Conservation (phyloP, 2,329 filamentous ascomycete species). For the Thelonectria discophora region DNA sequence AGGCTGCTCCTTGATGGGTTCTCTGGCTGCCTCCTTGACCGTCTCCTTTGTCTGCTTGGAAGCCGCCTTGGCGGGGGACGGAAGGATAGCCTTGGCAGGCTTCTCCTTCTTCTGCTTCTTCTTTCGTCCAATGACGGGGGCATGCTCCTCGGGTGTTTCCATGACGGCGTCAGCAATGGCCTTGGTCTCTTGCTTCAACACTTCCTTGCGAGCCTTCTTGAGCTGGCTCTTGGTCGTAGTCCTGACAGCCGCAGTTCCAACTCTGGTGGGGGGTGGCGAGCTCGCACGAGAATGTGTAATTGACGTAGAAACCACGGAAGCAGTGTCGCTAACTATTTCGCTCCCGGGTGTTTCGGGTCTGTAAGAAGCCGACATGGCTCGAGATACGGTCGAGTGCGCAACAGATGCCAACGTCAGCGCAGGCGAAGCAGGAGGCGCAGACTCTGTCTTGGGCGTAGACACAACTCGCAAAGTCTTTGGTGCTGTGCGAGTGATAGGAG, state of each 20-base stretch:
- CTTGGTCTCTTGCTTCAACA: slow-evolving; percentile 69
- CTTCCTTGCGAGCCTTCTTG: slow-evolving; percentile 78
- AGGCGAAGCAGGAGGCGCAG: slow-evolving; percentile 52
- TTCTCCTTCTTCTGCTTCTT: slow-evolving; percentile 87
- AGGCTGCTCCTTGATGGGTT: slow-evolving; percentile 15
- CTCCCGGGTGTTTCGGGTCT: slow-evolving; percentile 78
- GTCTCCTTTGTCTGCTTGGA: slow-evolving; percentile 27
- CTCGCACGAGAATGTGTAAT: slow-evolving; percentile 73
- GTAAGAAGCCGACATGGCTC: slow-evolving; percentile 49
- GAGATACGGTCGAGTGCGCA: slow-evolving; percentile 42
- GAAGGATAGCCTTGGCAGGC: slow-evolving; percentile 39
- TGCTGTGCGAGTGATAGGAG: slow-evolving; percentile 60
- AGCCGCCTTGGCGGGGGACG: slow-evolving; percentile 26
- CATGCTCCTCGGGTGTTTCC: slow-evolving; percentile 66
- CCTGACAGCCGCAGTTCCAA: slow-evolving; percentile 75
- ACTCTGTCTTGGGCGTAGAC: slow-evolving; percentile 71
- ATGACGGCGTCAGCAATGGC: slow-evolving; percentile 61
- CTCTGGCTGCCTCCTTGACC: slow-evolving; percentile 25
- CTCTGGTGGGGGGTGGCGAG: slow-evolving; percentile 71
- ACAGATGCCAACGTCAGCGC: slow-evolving; percentile 44
- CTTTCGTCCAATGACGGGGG: slow-evolving; percentile 80
- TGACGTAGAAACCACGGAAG: slow-evolving; percentile 77
- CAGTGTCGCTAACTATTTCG: slow-evolving; percentile 79
- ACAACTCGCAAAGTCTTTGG: slow-evolving; percentile 76
- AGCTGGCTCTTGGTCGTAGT: slow-evolving; percentile 80